Evolutionary conservation across 257 asterid species (phyloP).

Genomic region (Solanum appendiculatum): DNA sequence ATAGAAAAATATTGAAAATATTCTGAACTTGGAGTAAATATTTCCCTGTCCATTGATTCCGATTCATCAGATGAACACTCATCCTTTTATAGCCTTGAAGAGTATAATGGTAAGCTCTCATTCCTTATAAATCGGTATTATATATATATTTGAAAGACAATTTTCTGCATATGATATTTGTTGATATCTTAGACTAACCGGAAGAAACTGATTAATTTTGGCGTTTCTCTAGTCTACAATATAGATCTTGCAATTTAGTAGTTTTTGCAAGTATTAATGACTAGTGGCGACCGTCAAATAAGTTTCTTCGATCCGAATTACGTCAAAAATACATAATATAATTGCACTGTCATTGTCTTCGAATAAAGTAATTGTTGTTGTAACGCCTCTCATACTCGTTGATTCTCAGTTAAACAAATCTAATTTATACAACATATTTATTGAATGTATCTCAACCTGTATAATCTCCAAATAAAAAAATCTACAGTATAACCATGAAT

Average conservation of each 20-base stretch:
- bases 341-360: neutral
- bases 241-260: neutral
- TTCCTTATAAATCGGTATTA: neutral
- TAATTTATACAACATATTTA: neutral
- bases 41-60: neutral
- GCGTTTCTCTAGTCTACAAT: neutral
- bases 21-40: no score
- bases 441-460: neutral
- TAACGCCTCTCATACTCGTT: neutral
- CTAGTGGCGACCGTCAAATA: neutral
- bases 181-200: accelerated
- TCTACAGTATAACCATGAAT: accelerated
- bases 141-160: neutral
- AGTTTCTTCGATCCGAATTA: neutral
- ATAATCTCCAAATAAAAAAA: neutral
- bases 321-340: neutral
- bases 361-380: neutral
- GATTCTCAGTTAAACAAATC: neutral
- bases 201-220: neutral
- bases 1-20: no score
- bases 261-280: neutral
- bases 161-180: neutral
- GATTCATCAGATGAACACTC: neutral
- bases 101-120: neutral
- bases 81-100: neutral